These are phyloP conservation scores for Rhizoctonia solani DNA, from an alignment of 1,284 basidiomycete species.

Conservation along the genomic window DNA sequence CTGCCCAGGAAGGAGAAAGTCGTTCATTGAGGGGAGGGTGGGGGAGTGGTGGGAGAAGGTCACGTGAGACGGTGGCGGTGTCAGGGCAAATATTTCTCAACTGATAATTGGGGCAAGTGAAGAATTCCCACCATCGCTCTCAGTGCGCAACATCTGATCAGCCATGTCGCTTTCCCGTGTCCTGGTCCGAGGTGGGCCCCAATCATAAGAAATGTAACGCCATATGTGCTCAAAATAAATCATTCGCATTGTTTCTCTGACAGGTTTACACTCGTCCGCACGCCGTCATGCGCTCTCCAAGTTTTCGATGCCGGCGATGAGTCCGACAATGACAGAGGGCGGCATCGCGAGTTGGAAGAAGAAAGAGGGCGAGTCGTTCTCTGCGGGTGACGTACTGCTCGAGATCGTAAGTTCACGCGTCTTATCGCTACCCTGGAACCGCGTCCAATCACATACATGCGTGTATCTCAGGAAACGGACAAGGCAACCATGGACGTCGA, in stretches of 20 bases:
- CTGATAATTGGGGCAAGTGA: not conserved
- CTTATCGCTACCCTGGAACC: not conserved
- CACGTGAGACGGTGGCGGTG: conserved; percentile 39
- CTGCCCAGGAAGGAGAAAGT: conserved; percentile 82
- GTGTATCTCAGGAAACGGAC: conserved; percentile 98
- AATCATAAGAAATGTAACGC: too few species aligned
- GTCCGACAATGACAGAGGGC: conserved; percentile 99
- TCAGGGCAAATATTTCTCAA: not conserved
- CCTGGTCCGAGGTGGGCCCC: conserved; percentile 64
- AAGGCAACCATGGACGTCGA: conserved; percentile 99
- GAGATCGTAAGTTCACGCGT: conserved; percentile 63
- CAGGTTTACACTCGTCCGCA: conserved; percentile 83
- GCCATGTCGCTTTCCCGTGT: conserved; percentile 60
- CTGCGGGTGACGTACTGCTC: conserved; percentile 58
- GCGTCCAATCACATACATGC: conserved; percentile 30
- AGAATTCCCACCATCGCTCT: conserved; percentile 30
- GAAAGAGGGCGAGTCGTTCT: conserved; percentile 59
- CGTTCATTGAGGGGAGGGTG: conserved; percentile 47
- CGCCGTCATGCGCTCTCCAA: conserved; percentile 78
- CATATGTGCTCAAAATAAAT: not conserved
- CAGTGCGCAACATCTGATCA: too few species aligned
- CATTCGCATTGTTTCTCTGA: not conserved
- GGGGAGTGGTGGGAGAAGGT: conserved; percentile 17
- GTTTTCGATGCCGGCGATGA: conserved; percentile 99
- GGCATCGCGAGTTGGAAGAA: conserved; percentile 95